A percentile compares a stretch with the other conserved stretches of the same genome.
Conservation (phyloP, 208 protist species). For the Crithidia acanthocephali region DNA sequence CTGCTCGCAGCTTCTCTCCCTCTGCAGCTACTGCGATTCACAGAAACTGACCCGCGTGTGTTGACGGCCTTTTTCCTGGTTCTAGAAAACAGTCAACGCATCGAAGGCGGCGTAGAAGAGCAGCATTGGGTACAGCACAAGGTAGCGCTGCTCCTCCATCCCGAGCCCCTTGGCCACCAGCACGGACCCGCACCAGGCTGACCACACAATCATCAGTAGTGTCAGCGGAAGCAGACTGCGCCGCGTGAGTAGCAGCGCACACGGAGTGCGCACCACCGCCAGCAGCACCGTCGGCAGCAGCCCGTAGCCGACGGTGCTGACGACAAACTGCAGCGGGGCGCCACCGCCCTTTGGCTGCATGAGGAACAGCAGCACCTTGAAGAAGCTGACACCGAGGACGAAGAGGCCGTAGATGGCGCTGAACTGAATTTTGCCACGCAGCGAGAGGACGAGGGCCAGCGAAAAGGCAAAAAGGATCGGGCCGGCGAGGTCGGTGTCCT, state of each 20-base stretch:
- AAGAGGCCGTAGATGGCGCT: constrained; percentile 83
- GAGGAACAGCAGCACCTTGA: constrained; percentile 76
- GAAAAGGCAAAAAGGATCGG: constrained; percentile 76
- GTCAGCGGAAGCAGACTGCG: constrained; percentile 43
- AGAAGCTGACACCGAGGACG: constrained; percentile 70
- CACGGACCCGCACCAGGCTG: constrained; percentile 77
- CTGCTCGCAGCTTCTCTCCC: no score
- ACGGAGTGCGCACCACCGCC: constrained; percentile 45
- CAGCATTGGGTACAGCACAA: constrained; percentile 80
- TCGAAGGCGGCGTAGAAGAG: constrained; percentile 89
- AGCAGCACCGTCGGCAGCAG: constrained; percentile 82
- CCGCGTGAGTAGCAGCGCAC: constrained; percentile 47
- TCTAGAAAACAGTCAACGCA: constrained; percentile 73
- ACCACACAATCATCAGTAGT: constrained; percentile 72
- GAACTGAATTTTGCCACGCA: constrained; percentile 85
- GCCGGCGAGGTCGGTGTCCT: constrained; percentile 78
- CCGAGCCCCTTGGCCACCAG: constrained; percentile 63
- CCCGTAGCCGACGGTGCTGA: constrained; percentile 78
- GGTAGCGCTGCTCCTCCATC: constrained; percentile 71
- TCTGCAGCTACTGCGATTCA: no score
- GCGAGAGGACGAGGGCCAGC: constrained; percentile 68
- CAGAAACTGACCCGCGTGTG: no score
- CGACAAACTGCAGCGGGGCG: constrained; percentile 71
- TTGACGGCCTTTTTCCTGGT: background rate
- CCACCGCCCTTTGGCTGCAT: constrained; percentile 50